A percentile compares a stretch with the other conserved stretches of the same genome.
phyloP scores from a whole-genome alignment of 495 filamentous ascomycete genomes.

The Geopyxis carbonaria region DNA sequence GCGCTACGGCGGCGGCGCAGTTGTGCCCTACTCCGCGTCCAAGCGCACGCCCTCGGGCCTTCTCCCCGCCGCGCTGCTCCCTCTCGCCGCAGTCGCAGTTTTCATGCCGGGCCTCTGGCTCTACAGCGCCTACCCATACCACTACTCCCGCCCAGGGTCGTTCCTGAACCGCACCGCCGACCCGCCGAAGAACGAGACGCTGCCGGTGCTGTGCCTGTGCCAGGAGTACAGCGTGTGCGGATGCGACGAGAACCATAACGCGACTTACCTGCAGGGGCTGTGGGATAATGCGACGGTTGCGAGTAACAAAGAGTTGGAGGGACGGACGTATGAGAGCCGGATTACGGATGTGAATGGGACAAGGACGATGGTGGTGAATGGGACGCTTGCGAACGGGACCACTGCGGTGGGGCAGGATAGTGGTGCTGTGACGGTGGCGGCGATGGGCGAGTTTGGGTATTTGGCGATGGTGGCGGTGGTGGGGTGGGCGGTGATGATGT shows the following conservation, averaged over 20 bases:
- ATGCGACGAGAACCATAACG: slow-evolving; percentile 58
- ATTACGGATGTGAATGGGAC: slow-evolving; percentile 59
- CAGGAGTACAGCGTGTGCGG: slow-evolving; percentile 53
- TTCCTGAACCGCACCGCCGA: slow-evolving; percentile 41
- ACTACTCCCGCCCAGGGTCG: slow-evolving; percentile 41
- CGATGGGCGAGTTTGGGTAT: no score
- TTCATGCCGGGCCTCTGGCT: slow-evolving; percentile 41
- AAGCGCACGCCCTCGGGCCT: slow-evolving; percentile 38
- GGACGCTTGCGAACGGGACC: slow-evolving; percentile 72
- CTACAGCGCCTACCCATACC: slow-evolving; percentile 55
- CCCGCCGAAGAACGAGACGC: slow-evolving; percentile 41
- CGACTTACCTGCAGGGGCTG: slow-evolving; percentile 34
- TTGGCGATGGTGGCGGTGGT: not conserved
- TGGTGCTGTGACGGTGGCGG: slow-evolving; percentile 12
- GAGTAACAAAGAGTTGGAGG: not conserved
- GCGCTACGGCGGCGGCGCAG: slow-evolving; percentile 67
- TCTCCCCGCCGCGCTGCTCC: slow-evolving; percentile 29
- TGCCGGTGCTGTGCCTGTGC: slow-evolving; percentile 61
- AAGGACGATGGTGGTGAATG: slow-evolving; percentile 61
- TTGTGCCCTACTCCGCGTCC: slow-evolving; percentile 51
- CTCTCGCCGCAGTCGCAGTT: slow-evolving; percentile 36
- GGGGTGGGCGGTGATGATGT: slow-evolving; percentile 1
- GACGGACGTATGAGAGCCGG: not conserved
- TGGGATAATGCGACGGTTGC: slow-evolving; percentile 4
- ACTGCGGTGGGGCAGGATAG: slow-evolving; percentile 42